A percentile compares a stretch with the other conserved stretches of the same genome.
Evolutionary conservation across 192 early-diverging fungal species (phyloP).

Genomic region (Obelidium mucronatum): DNA sequence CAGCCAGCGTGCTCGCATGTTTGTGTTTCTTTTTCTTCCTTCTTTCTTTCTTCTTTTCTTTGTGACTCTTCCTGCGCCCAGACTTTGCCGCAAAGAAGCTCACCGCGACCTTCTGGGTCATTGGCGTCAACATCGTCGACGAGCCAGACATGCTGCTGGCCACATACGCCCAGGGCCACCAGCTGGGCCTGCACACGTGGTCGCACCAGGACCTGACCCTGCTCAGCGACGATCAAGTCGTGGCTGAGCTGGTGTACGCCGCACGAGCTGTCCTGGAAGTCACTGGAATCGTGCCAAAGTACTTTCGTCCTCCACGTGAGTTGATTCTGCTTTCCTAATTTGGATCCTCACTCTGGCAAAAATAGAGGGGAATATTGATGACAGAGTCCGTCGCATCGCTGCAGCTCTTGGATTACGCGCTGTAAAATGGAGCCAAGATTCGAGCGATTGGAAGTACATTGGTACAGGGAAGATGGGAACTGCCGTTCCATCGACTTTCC

Average conservation of each 20-base stretch:
- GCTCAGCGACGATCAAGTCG: conserved; percentile 70
- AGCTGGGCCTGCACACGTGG: conserved; percentile 57
- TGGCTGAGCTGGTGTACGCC: conserved; percentile 75
- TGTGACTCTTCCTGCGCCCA: too few species aligned
- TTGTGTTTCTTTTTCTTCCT: too few species aligned
- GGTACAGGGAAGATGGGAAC: background rate
- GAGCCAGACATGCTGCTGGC: background rate
- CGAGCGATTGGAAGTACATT: conserved; percentile 35
- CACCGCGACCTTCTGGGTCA: conserved; percentile 4
- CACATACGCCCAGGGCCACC: background rate
- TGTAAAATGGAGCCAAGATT: conserved; percentile 46
- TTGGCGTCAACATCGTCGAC: background rate
- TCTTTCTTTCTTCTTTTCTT: too few species aligned
- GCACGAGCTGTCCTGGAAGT: conserved; percentile 40
- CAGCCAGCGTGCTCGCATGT: too few species aligned
- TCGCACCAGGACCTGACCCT: conserved; percentile 63
- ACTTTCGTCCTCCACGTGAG: conserved; percentile 70
- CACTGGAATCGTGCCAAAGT: conserved; percentile 46
- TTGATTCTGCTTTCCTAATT: conserved; percentile 35
- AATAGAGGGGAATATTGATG: conserved; percentile 64
- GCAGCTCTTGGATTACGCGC: conserved; percentile 54
- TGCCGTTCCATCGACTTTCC: background rate
- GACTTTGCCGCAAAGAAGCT: too few species aligned
- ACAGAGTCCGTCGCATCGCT: conserved; percentile 63
- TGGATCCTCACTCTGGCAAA: background rate